These are phyloP conservation scores for Xylaria sp. DNA, from an alignment of 2,329 filamentous ascomycete genomes.

Conservation along the genomic window DNA sequence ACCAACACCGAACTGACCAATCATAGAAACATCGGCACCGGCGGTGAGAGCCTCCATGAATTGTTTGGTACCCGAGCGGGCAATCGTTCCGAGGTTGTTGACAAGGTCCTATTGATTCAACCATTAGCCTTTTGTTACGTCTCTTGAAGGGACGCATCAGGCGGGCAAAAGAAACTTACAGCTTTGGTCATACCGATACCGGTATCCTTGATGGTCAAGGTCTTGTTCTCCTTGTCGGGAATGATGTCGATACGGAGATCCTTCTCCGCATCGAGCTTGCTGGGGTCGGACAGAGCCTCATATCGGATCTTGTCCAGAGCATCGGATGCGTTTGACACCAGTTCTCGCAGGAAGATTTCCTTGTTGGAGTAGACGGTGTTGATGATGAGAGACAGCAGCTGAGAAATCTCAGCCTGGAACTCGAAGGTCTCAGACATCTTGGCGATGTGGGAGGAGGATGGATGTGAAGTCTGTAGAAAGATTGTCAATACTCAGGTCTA, in stretches of 20 bases:
- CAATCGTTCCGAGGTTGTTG: conserved; percentile 99
- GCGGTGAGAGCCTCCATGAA: conserved; percentile 99
- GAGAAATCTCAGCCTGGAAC: conserved; percentile 99
- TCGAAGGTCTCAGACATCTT: conserved; percentile 97
- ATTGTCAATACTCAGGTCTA: conserved; percentile 14
- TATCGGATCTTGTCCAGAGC: conserved; percentile 99
- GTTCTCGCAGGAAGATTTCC: conserved; percentile 99
- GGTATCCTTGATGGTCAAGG: conserved; percentile 94
- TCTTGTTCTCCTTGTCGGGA: conserved; percentile 97
- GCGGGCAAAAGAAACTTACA: conserved; percentile 67
- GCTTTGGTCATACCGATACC: conserved; percentile 99
- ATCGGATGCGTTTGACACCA: conserved; percentile 99
- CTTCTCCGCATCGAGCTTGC: conserved; percentile 97
- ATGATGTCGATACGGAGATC: conserved; percentile 99
- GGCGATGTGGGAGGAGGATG: conserved; percentile 23
- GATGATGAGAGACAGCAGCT: conserved; percentile 99
- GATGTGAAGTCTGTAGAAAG: conserved; percentile 28
- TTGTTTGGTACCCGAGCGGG: conserved; percentile 99
- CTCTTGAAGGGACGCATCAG: not conserved
- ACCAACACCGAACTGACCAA: conserved; percentile 99
- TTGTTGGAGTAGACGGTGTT: conserved; percentile 99
- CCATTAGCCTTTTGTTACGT: conserved; percentile 51
- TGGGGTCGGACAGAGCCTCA: conserved; percentile 95
- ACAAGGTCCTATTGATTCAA: conserved; percentile 79
- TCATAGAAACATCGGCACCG: conserved; percentile 99